Conservation (phyloP, 495 filamentous ascomycete species). For the Thozetella sp. region DNA sequence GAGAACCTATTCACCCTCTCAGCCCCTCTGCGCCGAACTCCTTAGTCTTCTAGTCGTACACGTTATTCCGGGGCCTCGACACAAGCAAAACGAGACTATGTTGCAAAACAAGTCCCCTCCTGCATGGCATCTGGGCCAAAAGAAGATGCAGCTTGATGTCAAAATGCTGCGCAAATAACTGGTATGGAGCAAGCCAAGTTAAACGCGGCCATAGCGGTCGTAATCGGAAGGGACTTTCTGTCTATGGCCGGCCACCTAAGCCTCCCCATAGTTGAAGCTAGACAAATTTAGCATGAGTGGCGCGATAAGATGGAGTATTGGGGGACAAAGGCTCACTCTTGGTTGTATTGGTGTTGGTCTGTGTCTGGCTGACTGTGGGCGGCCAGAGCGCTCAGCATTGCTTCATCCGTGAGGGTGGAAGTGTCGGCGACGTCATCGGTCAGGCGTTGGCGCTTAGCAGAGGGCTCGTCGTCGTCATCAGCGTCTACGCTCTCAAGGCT, state of each 20-base stretch:
- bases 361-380: conserved; percentile 31
- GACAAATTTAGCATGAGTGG: conserved; percentile 3
- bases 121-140: no score
- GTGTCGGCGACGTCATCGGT: conserved; percentile 25
- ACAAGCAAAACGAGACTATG: no score
- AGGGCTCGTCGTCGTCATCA: conserved; percentile 20
- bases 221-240: conserved; percentile 16
- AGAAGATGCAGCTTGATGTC: no score
- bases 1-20: no score
- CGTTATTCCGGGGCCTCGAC: no score
- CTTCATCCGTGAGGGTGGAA: conserved; percentile 34
- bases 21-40: no score
- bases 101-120: no score
- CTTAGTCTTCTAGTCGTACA: no score
- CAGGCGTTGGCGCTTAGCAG: conserved; percentile 37
- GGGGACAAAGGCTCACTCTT: conserved; percentile 31
- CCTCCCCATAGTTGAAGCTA: conserved; percentile 31
- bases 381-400: conserved; percentile 35
- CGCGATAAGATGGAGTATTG: not conserved
- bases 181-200: no score
- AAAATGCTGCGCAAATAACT: not conserved
- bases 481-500: conserved; percentile 20
- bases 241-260: conserved; percentile 12
- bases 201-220: conserved; percentile 10
- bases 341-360: conserved; percentile 28